Evolutionary conservation across 2,329 filamentous ascomycete species (phyloP), one percentile per base, ranked within the genome.

Genomic region (Scolecobasidium constrictum): DNA sequence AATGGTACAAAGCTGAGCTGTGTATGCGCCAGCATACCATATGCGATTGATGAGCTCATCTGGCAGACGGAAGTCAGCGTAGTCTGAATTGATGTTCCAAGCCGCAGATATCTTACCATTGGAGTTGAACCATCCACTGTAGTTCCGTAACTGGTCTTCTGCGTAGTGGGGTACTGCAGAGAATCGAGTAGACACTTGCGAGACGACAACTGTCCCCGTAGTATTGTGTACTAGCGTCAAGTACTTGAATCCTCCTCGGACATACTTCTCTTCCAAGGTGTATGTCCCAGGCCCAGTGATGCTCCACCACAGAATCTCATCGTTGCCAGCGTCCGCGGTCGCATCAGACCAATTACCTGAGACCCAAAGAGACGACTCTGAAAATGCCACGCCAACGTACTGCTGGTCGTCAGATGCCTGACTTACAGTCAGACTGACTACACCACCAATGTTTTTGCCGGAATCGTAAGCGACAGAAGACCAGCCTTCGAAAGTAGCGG

Each of bases 271-370:
- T 1, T 60, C 61, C 1, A 65, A 64, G 0, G 62, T 61, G 43
- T 71, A 70, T 2, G 46, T 50, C 1, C 67, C 66, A 3, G 58
- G 47, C 1, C 55, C 56, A 4, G 60, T 58, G 2, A 61, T 50
- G 5, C 60, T 52, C 42, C 72, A 70, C 67, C 67, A 74, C 0
- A 74, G 56, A 0, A 63, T 60, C 39, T 66, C 62, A 38, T 74
- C 71, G 9, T 68, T 60, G 1, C 65, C 67, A 4, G 59, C 56
- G 40, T 69, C 64, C 3, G 60, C 60, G 1, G 66, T 72, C 1
- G 65, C 66, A 52, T 73, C 71, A 45, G 63, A 62, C 5, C 55
- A 61, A 20, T 62, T 49, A 3, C 59, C 61, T 28, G 62, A 70
- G 36, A 75, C 67, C 68, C 68, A 76, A 2, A 71, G 48, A 1